These are phyloP conservation scores for Sutorius australiensis DNA, from an alignment of 768 basidiomycete genomes.

Conservation along the genomic window DNA sequence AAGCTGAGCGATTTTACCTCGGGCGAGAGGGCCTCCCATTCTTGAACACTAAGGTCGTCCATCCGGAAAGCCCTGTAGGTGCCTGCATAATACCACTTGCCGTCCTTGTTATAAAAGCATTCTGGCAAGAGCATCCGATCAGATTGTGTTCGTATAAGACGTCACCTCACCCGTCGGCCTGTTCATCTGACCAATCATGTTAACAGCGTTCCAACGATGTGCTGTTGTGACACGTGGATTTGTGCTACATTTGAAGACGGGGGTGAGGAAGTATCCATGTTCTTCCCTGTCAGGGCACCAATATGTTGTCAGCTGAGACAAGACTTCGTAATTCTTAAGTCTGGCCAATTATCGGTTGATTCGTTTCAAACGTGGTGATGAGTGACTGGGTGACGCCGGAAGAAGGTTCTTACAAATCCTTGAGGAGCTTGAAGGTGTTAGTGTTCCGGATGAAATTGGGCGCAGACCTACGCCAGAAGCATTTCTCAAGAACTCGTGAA, in stretches of 20 bases:
- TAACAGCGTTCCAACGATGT: conserved; percentile 68
- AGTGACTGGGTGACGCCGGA: not conserved
- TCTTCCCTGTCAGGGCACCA: conserved; percentile 85
- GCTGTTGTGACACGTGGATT: conserved; percentile 74
- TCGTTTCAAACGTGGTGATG: not conserved
- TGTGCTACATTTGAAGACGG: conserved; percentile 73
- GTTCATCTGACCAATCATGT: conserved; percentile 55
- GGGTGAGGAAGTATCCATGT: conserved; percentile 73
- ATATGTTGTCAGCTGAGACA: conserved; percentile 62
- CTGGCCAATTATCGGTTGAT: conserved; percentile 33
- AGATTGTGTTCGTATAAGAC: not conserved
- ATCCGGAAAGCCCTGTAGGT: conserved; percentile 65
- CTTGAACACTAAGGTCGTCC: conserved; percentile 59
- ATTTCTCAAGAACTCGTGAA: conserved; percentile 67
- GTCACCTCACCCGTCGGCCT: conserved; percentile 54
- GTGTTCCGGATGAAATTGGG: not conserved
- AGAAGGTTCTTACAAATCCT: conserved; percentile 46
- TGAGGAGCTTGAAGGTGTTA: conserved; percentile 43
- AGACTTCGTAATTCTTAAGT: conserved; percentile 60
- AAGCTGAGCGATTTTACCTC: conserved; percentile 43
- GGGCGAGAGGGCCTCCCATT: conserved; percentile 62
- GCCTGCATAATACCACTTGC: conserved; percentile 84
- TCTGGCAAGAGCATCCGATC: conserved; percentile 37
- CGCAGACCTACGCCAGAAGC: conserved; percentile 48
- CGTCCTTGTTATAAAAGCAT: conserved; percentile 79